Percentiles rank a stretch among this genome's conserved stretches.
These are phyloP conservation scores for Candida loeiensis DNA, from an alignment of 805 yeast species.

Conservation along the genomic window DNA sequence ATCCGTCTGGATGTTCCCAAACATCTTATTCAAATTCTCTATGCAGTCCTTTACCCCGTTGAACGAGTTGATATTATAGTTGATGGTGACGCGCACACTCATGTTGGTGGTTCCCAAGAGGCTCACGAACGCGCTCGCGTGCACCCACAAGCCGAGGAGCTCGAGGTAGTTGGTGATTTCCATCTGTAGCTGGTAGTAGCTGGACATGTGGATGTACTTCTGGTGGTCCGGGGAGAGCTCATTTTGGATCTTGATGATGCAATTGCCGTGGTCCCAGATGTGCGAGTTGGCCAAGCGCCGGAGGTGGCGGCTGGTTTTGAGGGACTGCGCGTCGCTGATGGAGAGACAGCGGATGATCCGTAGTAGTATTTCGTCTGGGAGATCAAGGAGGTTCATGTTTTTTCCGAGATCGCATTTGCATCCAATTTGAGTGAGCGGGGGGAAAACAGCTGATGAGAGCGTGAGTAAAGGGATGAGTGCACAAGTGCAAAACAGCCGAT, in stretches of 20 bases:
- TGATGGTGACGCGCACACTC: slow-evolving; percentile 6
- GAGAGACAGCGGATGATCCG: slow-evolving; percentile 3
- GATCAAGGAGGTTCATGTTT: slow-evolving; percentile 1
- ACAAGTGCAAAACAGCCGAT: too few species aligned
- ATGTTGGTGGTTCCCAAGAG: slow-evolving; percentile 1
- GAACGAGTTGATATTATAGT: slow-evolving; percentile 9
- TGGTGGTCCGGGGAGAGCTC: slow-evolving; percentile 1
- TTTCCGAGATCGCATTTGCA: slow-evolving; percentile 2
- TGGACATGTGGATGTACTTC: slow-evolving; percentile 1
- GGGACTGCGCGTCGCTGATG: slow-evolving; percentile 5
- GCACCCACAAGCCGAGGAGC: not conserved
- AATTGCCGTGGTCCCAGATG: slow-evolving; percentile 9
- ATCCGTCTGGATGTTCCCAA: slow-evolving; percentile 5
- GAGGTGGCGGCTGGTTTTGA: slow-evolving; percentile 6
- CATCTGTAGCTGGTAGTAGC: slow-evolving; percentile 2
- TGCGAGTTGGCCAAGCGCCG: slow-evolving; percentile 6
- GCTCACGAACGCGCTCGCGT: slow-evolving; percentile 1
- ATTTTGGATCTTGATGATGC: slow-evolving; percentile 6
- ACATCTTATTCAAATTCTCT: slow-evolving; percentile 6
- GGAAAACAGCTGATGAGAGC: not conserved
- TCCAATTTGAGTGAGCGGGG: not conserved
- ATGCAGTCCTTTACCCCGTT: slow-evolving; percentile 10
- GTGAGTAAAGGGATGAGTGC: too few species aligned
- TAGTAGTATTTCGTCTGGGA: slow-evolving; percentile 11
- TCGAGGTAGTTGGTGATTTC: slow-evolving; percentile 5